Evolutionary conservation across 371 early-diverging fungal genomes (phyloP).

Genomic region (Saksenaea vasiformis): DNA sequence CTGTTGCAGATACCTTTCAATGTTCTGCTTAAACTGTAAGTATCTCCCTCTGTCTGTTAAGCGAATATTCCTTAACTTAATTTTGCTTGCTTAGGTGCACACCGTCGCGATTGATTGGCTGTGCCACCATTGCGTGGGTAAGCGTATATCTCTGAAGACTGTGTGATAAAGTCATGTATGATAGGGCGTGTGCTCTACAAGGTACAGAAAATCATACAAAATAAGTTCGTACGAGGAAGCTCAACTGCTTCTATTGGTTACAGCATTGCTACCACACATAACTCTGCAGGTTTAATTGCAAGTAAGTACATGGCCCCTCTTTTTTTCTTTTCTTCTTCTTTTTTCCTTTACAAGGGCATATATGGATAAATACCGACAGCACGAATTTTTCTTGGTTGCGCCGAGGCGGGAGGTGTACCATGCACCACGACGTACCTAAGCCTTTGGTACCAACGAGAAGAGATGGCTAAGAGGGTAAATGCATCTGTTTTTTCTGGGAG

Average conservation of each 20-base stretch:
- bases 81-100: not conserved
- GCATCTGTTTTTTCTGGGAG: too few relatives aligned
- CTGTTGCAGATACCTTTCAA: conserved; percentile 14
- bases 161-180: too few relatives aligned
- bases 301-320: too few relatives aligned
- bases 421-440: conserved; percentile 7
- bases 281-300: not conserved
- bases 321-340: too few relatives aligned
- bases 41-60: too few relatives aligned
- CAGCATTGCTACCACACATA: not conserved
- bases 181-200: conserved; percentile 13
- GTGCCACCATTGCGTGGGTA: not conserved
- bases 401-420: conserved; percentile 14
- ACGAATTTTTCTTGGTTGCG: conserved; percentile 13
- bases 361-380: too few relatives aligned
- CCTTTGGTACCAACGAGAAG: conserved; percentile 20
- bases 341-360: too few relatives aligned
- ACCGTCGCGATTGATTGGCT: conserved; percentile 6
- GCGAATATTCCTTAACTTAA: too few relatives aligned
- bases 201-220: conserved; percentile 3
- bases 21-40: conserved; percentile 14
- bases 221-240: too few relatives aligned
- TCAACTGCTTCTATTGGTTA: too few relatives aligned
- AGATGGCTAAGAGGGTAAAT: conserved; percentile 12
- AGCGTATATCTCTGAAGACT: too few relatives aligned